These are phyloP conservation scores for Ceratocystiopsis minuta DNA, from an alignment of 2,329 filamentous ascomycete species.

Conservation along the genomic window DNA sequence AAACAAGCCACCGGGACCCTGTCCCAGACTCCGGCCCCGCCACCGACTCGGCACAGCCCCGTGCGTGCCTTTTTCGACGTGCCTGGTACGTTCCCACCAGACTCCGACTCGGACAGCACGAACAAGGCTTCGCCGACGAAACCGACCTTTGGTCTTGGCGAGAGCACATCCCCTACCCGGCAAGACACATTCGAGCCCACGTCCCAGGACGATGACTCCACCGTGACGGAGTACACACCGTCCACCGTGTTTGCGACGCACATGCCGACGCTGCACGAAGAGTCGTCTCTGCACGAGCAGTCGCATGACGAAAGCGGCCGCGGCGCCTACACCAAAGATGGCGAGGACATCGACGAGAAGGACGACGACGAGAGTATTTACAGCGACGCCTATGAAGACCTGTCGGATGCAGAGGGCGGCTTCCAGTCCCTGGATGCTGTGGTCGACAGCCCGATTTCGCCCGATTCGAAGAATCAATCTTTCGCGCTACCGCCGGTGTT, in stretches of 20 bases:
- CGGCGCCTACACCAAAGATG: no score
- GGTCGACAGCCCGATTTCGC: constrained; percentile 35
- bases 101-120: constrained; percentile 14
- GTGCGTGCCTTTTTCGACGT: constrained; percentile 23
- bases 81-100: constrained; percentile 41
- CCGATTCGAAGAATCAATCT: no score
- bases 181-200: constrained; percentile 10
- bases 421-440: constrained; percentile 60
- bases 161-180: constrained; percentile 1
- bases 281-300: constrained; percentile 5
- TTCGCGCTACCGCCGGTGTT: no score
- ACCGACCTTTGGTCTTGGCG: not conserved
- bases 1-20: no score
- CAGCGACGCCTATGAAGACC: constrained; percentile 56
- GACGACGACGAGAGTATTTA: constrained; percentile 38
- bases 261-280: constrained; percentile 18
- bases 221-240: constrained; percentile 8
- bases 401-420: constrained; percentile 44
- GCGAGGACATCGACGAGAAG: not conserved
- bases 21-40: no score
- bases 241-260: constrained; percentile 11
- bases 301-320: no score
- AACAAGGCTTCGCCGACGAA: constrained; percentile 1
- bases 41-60: not conserved
- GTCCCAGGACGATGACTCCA: constrained; percentile 8